These are phyloP conservation scores for Paxillus ammoniavirescens DNA, from an alignment of 768 basidiomycete genomes.

Conservation along the genomic window DNA sequence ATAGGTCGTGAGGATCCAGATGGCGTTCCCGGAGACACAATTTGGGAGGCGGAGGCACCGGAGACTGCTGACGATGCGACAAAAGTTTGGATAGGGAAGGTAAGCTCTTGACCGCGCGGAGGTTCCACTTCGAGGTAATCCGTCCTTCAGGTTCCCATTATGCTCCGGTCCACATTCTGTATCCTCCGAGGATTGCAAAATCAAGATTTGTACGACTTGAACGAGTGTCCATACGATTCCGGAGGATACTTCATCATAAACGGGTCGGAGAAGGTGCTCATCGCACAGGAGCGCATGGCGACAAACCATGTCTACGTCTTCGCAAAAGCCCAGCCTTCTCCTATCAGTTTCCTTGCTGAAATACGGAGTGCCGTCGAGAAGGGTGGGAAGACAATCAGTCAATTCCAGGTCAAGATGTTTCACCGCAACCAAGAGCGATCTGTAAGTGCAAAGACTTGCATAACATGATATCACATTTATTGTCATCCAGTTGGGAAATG, in stretches of 20 bases:
- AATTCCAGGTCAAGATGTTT: conserved; percentile 98
- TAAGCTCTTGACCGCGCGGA: conserved; percentile 31
- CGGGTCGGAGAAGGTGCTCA: conserved; percentile 99
- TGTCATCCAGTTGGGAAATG: conserved; percentile 66
- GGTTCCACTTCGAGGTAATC: conserved; percentile 12
- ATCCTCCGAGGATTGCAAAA: conserved; percentile 80
- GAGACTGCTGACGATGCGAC: conserved; percentile 61
- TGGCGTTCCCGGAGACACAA: conserved; percentile 75
- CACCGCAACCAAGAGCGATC: conserved; percentile 86
- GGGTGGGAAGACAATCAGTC: conserved; percentile 96
- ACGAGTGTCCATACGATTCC: conserved; percentile 98
- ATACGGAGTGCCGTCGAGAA: conserved; percentile 97
- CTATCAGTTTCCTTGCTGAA: conserved; percentile 93
- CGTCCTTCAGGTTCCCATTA: conserved; percentile 82
- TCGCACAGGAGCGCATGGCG: conserved; percentile 99
- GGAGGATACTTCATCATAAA: conserved; percentile 99
- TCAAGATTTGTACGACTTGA: conserved; percentile 82
- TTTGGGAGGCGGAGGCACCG: conserved; percentile 74
- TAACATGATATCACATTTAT: background rate
- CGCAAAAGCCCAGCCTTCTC: conserved; percentile 95
- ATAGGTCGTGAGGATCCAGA: conserved; percentile 80
- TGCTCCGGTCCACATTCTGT: conserved; percentile 95
- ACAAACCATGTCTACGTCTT: conserved; percentile 99
- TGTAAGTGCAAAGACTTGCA: conserved; percentile 43
- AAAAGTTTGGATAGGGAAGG: conserved; percentile 96